A percentile compares a stretch with the other conserved stretches of the same genome.
These are phyloP conservation scores for Pichia sp. DNA, from an alignment of 1,139 yeast genomes.

Conservation along the genomic window DNA sequence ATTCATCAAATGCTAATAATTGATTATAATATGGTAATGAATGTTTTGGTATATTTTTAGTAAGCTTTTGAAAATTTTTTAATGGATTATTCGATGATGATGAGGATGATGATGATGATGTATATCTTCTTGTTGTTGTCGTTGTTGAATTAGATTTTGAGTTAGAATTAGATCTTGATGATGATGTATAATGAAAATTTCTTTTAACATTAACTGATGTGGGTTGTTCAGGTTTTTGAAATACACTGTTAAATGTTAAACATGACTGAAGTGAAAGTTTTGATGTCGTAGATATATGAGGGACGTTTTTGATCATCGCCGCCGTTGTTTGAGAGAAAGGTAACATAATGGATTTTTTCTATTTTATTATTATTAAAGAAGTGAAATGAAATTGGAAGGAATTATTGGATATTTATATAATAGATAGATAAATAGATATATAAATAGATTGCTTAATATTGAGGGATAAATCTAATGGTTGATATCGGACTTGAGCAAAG, in stretches of 20 bases:
- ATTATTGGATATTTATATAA: too few species aligned
- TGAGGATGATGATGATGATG: too few species aligned
- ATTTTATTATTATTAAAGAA: too few species aligned
- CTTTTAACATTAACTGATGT: neutral
- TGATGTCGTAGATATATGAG: constrained; percentile 16
- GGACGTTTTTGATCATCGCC: constrained; percentile 21
- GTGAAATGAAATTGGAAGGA: too few species aligned
- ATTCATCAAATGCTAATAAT: constrained; percentile 41
- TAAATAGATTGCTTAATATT: too few species aligned
- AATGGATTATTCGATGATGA: neutral
- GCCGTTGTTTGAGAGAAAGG: constrained; percentile 6
- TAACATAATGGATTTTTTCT: too few species aligned
- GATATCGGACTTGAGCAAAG: too few species aligned
- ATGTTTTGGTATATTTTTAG: constrained; percentile 20
- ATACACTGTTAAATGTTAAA: constrained; percentile 19
- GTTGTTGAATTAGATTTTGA: neutral
- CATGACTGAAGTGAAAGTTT: constrained; percentile 20
- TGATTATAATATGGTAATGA: constrained; percentile 25
- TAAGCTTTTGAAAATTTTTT: constrained; percentile 10
- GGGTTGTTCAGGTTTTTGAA: constrained; percentile 14
- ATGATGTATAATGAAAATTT: constrained; percentile 5
- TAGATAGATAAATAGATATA: too few species aligned
- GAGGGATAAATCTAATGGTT: too few species aligned
- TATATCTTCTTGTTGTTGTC: neutral
- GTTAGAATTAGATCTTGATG: neutral